Evolutionary conservation across 306 rosid genomes (phyloP), one percentile per base, ranked within the genome.

Genomic region (Begonia peltatifolia): DNA sequence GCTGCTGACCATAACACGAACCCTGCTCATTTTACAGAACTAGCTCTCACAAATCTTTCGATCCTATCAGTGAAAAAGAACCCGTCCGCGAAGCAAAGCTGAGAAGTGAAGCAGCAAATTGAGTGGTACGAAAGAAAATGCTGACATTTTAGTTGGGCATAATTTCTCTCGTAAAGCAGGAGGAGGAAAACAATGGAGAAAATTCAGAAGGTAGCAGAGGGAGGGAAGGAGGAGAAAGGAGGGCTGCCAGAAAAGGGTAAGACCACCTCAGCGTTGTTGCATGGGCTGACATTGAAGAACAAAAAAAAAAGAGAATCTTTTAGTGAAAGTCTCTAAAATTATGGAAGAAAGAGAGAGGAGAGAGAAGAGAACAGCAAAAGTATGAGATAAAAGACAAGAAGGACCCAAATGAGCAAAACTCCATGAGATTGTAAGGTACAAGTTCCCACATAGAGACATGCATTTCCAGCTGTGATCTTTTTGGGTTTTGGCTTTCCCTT

Each of bases 391-490:
- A 84, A 73, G 81, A 71, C 78, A 68, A 54, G 44, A 53, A 63
- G 46, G 62, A 67, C 58, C 55, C 62, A 55, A 55, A 71, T 58
- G 71, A 75, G 59, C 63, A 61, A 36, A 56, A 52, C 70, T 62
- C 57, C 64, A 41, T 48, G 35, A 15, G 30, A 54, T 18, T 30
- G 52, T 57, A 49, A 16, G 46, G 50, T 11, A 23, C 64, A 41
- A 47, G 18, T 66, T 65, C 11, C 59, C 66, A 63, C 70, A 63
- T 68, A 9, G 42, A 46, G 83, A 77, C 74, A 67, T 68, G 66
- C 47, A 61, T 42, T 69, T 59, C 76, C 84, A 80, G 89, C 89
- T 77, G 84, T 62, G 59, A 74, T 50, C 58, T 63, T 75, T 75
- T 64, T 68, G 47, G 63, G 48, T 50, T 52, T 52, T 64, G 46